Evolutionary conservation across 2,329 filamentous ascomycete species (phyloP).

Genomic region (Xylariaceae sp.): DNA sequence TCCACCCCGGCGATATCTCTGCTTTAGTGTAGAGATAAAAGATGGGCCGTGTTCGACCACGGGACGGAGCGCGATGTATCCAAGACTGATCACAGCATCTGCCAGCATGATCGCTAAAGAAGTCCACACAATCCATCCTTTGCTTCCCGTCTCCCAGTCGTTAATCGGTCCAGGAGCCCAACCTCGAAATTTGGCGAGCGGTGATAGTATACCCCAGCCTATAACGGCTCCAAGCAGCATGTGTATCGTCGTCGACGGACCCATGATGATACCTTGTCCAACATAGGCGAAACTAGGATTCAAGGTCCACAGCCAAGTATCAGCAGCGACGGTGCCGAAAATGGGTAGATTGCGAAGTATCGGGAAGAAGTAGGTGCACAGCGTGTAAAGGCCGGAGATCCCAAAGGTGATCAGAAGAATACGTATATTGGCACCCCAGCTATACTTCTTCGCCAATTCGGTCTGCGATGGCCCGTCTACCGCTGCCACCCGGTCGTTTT

Average conservation of each 20-base stretch:
- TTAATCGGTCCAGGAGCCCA: slow-evolving; percentile 87
- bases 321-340: slow-evolving; percentile 69
- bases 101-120: slow-evolving; percentile 95
- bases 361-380: slow-evolving; percentile 87
- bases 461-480: slow-evolving; percentile 22
- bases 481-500: slow-evolving; percentile 10
- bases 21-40: slow-evolving; percentile 15
- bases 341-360: slow-evolving; percentile 80
- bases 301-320: slow-evolving; percentile 88
- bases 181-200: slow-evolving; percentile 75
- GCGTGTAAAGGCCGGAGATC: slow-evolving; percentile 63
- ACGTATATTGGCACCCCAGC: slow-evolving; percentile 46
- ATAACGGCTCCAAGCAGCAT: slow-evolving; percentile 89
- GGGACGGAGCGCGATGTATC: slow-evolving; percentile 69
- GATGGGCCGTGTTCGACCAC: slow-evolving; percentile 42
- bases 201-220: slow-evolving; percentile 88
- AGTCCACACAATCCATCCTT: slow-evolving; percentile 98
- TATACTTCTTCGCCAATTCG: slow-evolving; percentile 32
- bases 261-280: slow-evolving; percentile 98
- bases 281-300: slow-evolving; percentile 98
- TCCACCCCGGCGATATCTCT: slow-evolving; percentile 16
- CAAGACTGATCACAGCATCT: slow-evolving; percentile 83
- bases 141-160: slow-evolving; percentile 89
- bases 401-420: slow-evolving; percentile 54
- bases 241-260: slow-evolving; percentile 86